phyloP scores from a whole-genome alignment of 345 rosid genomes.

The Heritiera fomes region DNA sequence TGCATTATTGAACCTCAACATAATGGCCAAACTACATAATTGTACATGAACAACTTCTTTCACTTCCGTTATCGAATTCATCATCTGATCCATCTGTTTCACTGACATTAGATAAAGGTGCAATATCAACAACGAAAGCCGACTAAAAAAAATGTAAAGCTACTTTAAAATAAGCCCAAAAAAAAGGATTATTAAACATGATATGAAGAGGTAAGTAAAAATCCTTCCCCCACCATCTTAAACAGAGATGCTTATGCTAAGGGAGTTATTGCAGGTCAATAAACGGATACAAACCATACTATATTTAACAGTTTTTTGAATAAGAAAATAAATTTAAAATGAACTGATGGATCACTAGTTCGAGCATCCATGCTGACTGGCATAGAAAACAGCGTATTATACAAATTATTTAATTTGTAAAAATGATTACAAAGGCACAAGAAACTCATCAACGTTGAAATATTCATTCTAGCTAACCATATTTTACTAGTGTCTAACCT shows the following conservation, averaged over 20 bases:
- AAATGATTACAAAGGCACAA: background rate
- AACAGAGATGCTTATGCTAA: too few species aligned
- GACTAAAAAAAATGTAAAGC: background rate
- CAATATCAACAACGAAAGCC: conserved; percentile 18
- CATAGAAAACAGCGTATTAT: background rate
- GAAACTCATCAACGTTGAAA: too few species aligned
- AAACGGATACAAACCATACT: background rate
- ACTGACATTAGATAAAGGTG: conserved; percentile 41
- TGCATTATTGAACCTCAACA: background rate
- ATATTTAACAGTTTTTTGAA: too few species aligned
- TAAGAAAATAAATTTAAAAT: too few species aligned
- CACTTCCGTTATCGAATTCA: conserved; percentile 52
- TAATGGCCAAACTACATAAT: conserved; percentile 49
- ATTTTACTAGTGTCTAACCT: background rate
- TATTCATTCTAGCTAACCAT: background rate
- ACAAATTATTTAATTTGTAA: too few species aligned
- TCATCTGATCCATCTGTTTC: conserved; percentile 61
- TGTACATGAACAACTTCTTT: conserved; percentile 59
- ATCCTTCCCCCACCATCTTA: background rate
- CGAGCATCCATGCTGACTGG: background rate
- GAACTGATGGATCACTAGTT: too few species aligned
- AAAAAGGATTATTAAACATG: background rate
- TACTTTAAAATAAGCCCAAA: background rate
- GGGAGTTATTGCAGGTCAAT: too few species aligned
- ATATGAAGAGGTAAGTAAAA: background rate